phyloP scores from a whole-genome alignment of 345 rosid species.

The Noccaea bulbosa region DNA sequence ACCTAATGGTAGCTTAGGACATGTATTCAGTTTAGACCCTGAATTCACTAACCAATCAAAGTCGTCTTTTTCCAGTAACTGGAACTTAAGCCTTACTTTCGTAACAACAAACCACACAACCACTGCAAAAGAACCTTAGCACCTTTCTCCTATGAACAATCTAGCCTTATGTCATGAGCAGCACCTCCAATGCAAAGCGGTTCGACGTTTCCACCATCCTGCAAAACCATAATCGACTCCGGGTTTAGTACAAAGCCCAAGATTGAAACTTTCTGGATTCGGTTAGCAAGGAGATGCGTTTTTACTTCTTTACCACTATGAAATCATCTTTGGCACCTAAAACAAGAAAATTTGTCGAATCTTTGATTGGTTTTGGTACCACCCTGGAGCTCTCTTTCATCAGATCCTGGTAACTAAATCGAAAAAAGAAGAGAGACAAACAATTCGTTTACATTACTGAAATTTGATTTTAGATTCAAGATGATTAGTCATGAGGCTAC shows the following conservation, averaged over 20 bases:
- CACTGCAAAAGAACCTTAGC: constrained; percentile 32
- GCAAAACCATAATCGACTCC: too few species aligned
- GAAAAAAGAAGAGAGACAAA: too few species aligned
- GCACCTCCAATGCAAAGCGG: constrained; percentile 66
- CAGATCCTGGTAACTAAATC: constrained; percentile 75
- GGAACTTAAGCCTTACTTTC: too few species aligned
- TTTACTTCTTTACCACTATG: constrained; percentile 58
- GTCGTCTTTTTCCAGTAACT: too few species aligned
- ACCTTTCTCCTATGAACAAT: constrained; percentile 78
- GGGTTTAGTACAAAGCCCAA: too few species aligned
- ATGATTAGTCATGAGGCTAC: background rate
- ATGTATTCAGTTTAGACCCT: too few species aligned
- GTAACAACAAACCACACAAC: too few species aligned
- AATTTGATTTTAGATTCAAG: background rate
- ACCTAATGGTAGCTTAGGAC: too few species aligned
- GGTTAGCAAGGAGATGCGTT: constrained; percentile 29
- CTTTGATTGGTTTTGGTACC: constrained; percentile 55
- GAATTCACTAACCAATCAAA: too few species aligned
- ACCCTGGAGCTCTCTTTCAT: constrained; percentile 87
- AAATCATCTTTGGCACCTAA: constrained; percentile 78
- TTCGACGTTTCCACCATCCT: background rate
- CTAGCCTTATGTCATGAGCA: constrained; percentile 90
- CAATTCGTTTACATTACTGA: constrained; percentile 49
- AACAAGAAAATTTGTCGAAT: too few species aligned
- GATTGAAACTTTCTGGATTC: too few species aligned